Evolutionary conservation across 768 basidiomycete genomes (phyloP), one percentile per base, ranked within the genome.

Genomic region (Boletus sp.): DNA sequence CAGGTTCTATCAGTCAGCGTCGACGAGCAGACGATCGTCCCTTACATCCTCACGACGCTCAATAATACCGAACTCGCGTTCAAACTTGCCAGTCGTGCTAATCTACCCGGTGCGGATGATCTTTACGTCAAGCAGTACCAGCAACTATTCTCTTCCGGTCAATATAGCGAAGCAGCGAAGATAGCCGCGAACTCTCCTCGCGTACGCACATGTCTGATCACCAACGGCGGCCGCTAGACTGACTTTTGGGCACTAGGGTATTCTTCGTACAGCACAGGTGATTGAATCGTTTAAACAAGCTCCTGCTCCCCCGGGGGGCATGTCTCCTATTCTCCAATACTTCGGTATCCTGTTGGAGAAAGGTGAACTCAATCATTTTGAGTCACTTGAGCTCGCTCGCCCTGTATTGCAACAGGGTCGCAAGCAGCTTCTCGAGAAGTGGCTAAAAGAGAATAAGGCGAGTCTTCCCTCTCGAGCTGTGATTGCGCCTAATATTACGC

Each of bases 381-480:
- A 99, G 72, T 95, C 93, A 14, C 74, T 99, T 33, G 97, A 99
- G 72, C 83, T 99, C 46, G 97, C 97, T 1, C 85, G 94, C 47
- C 97, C 97, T 17, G 97, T 99, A 8, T 77, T 99, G 45, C 89
- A 92, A 63, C 97, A 99, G 76, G 94, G 94, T 36, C 86, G 94
- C 72, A 98, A 99, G 75, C 93, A 98, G 67, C 78, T 98, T 45
- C 78, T 99, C 15, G 97, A 99, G 78, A 98, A 98, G 68, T 99
- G 97, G 97, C 77, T 99, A 59, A 99, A 99, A 76, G 97, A 99
- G 80, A 98, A 97, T 78, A 99, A 98, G 86, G 94, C 88, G 57
- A 40, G 56, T 52, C 17, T 51, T 40, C 12, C 3, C 7, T 37
- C 30, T 33, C 46, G 7, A 45, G 72, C 61, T 14, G 28, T 44